Base-by-base conservation (phyloP, 495 filamentous ascomycete genomes). In the Trichoderma orchidacearum region DNA sequence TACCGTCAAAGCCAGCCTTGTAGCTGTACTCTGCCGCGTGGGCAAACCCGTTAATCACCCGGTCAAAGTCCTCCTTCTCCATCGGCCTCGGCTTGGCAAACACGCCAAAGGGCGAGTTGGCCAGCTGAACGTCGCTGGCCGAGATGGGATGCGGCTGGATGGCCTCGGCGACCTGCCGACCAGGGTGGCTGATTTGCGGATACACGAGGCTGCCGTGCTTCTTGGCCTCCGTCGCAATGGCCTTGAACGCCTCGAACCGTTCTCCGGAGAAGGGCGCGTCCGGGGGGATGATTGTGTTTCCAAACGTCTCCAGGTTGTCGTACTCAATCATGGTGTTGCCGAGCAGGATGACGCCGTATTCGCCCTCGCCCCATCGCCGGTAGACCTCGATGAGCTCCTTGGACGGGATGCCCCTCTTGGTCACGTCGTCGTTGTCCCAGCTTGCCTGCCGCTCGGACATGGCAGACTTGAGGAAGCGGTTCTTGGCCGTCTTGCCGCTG, bases 281-380 rank as follows among this genome's bases (percentile, higher is more conserved):
- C 1, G 65, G 58, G 1, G 80, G 76, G 52, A 86, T 80, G 58
- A 85, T 76, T 9, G 71, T 64, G 62, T 84, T 82, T 8, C 81
- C 82, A 2, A 75, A 62, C 13, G 72, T 74, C 58, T 83, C 82
- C 18, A 85, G 69, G 32, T 85, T 76, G 35, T 79, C 76, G 59
- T 68, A 73, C 38, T 79, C 77, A 32, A 84, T 74, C 76, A 82
- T 78, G 64, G 82, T 72, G 63, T 85, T 85, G 54, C 83, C 83
- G 13, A 80, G 83, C 1, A 84, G 61, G 51, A 83, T 80, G 21
- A 74, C 63, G 28, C 83, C 83, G 51, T 75, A 71, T 23, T 69
- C 74, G 21, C 79, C 80, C 56, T 80, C 77, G 25, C 80, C 82
- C 80, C 82, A 85, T 56, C 72, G 66, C 51, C 70, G 67, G 66